phyloP scores from a whole-genome alignment of 2,329 filamentous ascomycete species.

The Gyromitra esculenta region DNA sequence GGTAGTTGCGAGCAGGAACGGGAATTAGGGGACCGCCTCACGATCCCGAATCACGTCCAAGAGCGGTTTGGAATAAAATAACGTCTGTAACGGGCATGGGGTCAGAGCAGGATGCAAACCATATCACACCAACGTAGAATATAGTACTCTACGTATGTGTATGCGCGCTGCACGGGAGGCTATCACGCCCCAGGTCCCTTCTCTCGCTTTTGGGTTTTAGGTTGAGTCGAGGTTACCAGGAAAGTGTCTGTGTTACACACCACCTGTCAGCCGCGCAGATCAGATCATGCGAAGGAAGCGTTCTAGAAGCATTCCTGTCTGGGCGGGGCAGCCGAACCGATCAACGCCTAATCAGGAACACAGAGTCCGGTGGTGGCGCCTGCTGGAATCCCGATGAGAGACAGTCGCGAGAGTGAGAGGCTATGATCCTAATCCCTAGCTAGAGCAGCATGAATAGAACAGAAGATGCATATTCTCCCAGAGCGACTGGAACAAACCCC shows the following conservation, averaged over 20 bases:
- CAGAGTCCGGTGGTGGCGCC: background rate
- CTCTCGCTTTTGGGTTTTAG: slow-evolving; percentile 27
- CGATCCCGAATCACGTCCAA: slow-evolving; percentile 8
- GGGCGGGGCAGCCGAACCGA: slow-evolving; percentile 24
- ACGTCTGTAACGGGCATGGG: slow-evolving; percentile 8
- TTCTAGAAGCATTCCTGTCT: slow-evolving; percentile 44
- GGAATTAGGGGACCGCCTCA: background rate
- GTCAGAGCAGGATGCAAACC: slow-evolving; percentile 14
- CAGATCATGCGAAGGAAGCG: slow-evolving; percentile 26
- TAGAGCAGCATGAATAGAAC: background rate
- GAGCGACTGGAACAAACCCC: background rate
- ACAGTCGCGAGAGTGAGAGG: slow-evolving; percentile 23
- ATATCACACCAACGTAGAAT: slow-evolving; percentile 16
- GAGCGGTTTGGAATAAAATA: slow-evolving; percentile 23
- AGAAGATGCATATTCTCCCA: background rate
- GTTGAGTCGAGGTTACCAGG: slow-evolving; percentile 29
- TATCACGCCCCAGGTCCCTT: background rate
- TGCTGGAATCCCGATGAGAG: background rate
- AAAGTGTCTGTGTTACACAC: slow-evolving; percentile 34
- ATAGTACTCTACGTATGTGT: background rate
- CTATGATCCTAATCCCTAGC: slow-evolving; percentile 11
- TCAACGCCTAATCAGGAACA: slow-evolving; percentile 10
- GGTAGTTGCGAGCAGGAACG: background rate
- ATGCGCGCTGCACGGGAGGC: slow-evolving; percentile 24
- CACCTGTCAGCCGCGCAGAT: slow-evolving; percentile 35